phyloP scores from a whole-genome alignment of 1,284 basidiomycete genomes.

The Bondarzewia mesenterica region DNA sequence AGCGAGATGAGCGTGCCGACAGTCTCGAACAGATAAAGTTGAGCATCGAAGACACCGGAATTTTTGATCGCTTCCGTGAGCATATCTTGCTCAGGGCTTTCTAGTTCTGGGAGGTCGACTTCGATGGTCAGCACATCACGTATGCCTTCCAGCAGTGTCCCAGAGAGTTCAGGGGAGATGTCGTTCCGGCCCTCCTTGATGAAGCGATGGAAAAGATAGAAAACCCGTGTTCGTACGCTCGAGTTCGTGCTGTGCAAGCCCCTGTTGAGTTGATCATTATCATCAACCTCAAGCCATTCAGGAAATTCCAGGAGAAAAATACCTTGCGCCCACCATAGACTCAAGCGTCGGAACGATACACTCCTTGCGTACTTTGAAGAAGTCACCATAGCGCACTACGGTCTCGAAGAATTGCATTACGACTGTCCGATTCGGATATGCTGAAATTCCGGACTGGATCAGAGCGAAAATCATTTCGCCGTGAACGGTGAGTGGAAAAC shows the following conservation, averaged over 20 bases:
- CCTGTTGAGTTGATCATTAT: constrained; percentile 32
- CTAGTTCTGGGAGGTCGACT: constrained; percentile 59
- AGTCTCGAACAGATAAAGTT: constrained; percentile 94
- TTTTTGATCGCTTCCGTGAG: constrained; percentile 61
- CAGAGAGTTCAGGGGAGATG: constrained; percentile 68
- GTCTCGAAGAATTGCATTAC: constrained; percentile 93
- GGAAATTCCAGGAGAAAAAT: neutral
- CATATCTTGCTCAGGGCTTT: constrained; percentile 51
- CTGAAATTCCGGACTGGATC: constrained; percentile 77
- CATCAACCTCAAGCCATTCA: neutral
- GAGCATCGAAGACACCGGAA: constrained; percentile 71
- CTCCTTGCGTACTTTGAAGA: constrained; percentile 89
- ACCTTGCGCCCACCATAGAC: constrained; percentile 84
- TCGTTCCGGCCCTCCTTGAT: constrained; percentile 81
- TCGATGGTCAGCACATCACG: constrained; percentile 64
- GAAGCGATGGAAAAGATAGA: constrained; percentile 92
- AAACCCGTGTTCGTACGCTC: constrained; percentile 72
- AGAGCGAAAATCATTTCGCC: constrained; percentile 87
- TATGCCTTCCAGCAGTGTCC: constrained; percentile 68
- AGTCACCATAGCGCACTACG: constrained; percentile 86
- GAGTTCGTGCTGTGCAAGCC: constrained; percentile 81
- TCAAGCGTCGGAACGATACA: constrained; percentile 83
- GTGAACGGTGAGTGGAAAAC: constrained; percentile 82
- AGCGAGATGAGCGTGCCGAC: constrained; percentile 81
- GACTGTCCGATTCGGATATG: constrained; percentile 85